Evolutionary conservation across 331 rosid species (phyloP), one percentile per base, ranked within the genome.

Genomic region (Phaseolus coccineus): DNA sequence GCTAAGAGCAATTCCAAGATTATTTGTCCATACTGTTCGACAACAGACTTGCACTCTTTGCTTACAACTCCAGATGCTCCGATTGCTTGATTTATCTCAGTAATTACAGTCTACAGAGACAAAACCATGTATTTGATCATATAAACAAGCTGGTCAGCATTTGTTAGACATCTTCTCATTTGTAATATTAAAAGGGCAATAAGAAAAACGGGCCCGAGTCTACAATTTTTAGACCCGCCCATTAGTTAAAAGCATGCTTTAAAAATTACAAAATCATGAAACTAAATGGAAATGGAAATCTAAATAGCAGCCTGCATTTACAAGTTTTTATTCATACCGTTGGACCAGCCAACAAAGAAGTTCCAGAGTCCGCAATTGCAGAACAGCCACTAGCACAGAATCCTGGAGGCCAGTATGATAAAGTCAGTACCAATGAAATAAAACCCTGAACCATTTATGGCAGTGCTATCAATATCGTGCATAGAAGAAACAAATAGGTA

Each of bases 351-450:
- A 96, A 66, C 89, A 96, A 86, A 56, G 99, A 93, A 77, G 99
- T 96, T 81, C 99, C 99, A 9, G 99, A 96, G 88, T 96, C 98
- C 4, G 99, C 98, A 77, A 96, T 88, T 22, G 99, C 99, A 6
- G 95, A 79, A 79, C 99, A 96, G 48, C 80, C 91, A 22, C 78
- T 69, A 66, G 83, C 66, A 78, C 98, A 96, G 71, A 77, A 93
- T 84, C 97, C 99, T 96, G 90, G 64, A 87, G 15, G 61, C 74
- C 74, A 81, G 39, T 42, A 81, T 46, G 35, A n/a, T 74, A 31
- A 81, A 58, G 79, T 85, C 57, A 84, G 79, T 33, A 28, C 19
- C 61, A 78, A 65, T 25, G 67, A 28, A 35, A 35, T 24, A 75
- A 9, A 71, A 77, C 16, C 78, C 22, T 55, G 68, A 66, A 44